Evolutionary conservation across 352 stramenopile species (phyloP), one percentile per base, ranked within the genome.

Genomic region (Globisporangium nagaii): DNA sequence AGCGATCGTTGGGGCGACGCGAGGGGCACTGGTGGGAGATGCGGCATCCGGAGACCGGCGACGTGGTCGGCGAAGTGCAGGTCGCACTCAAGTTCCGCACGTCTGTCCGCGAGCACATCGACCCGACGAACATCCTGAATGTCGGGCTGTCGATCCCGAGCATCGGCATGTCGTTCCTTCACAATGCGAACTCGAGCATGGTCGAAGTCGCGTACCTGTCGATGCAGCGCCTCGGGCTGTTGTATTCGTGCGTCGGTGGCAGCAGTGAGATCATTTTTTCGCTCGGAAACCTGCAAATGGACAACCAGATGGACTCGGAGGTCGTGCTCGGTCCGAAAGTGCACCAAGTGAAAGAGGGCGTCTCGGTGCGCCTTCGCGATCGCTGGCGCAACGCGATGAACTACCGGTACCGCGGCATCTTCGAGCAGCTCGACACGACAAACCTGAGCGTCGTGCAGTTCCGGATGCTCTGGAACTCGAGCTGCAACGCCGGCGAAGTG

Each of bases 261-360:
- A 92, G 79, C 59, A 93, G 80, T 35, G 85, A 95, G 42, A 67
- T 93, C 25, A 69, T 86, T 0, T 86, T 90, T 50, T 90, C 81
- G 15, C 61, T 95, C 15, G 85, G 85, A 3, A 95, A 95, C 31
- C 25, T 93, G 30, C 85, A 95, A 48, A 93, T 95, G 81, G 85
- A 95, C 62, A 93, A 95, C 43, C 85, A 95, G 65, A 95, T 95
- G 81, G 85, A 95, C 48, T 63, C 68, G 17, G 83, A 93, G 45
- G 85, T 95, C 32, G 78, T 95, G 34, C 58, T 95, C 4, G 81
- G 83, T 0, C 83, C 85, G 1, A 90, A 92, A 19, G 79, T 93
- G 11, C 78, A 93, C 43, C 80, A 73, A 15, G 80, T 90, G 24
- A 93, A 95, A 50, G 81, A 93, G 60, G 85, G 85, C n/a, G 82